Evolutionary conservation across 2,329 filamentous ascomycete species (phyloP).

Genomic region (Fusarium protoensiforme): DNA sequence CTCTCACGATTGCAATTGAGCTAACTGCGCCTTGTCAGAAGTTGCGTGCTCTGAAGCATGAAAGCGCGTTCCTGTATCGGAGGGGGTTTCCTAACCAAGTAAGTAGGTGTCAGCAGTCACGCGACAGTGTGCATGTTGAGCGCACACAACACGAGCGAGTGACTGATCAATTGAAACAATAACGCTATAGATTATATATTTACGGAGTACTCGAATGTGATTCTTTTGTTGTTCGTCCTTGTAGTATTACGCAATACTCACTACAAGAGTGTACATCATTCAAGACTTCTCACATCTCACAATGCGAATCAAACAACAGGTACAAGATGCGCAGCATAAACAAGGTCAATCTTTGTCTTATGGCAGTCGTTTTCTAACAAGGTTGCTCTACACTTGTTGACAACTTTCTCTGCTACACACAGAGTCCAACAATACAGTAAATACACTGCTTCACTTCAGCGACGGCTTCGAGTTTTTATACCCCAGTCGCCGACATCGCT

Average conservation of each 20-base stretch:
- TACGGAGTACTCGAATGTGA: neutral
- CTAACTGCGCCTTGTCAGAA: neutral
- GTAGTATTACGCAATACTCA: neutral
- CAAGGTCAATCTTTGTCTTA: neutral
- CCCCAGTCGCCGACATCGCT: constrained; percentile 21
- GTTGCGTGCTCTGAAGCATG: neutral
- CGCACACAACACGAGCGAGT: neutral
- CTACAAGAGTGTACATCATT: neutral
- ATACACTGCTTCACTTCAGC: neutral
- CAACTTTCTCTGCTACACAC: neutral
- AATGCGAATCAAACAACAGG: neutral
- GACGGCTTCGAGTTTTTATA: neutral
- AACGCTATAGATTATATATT: neutral
- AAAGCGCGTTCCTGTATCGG: neutral
- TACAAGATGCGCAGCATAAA: neutral
- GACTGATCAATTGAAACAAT: neutral
- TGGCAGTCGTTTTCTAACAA: neutral
- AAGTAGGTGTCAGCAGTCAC: neutral
- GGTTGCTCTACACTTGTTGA: neutral
- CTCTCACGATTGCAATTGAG: neutral
- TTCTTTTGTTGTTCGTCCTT: neutral
- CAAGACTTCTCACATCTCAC: neutral
- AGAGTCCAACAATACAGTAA: neutral
- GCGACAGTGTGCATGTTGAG: neutral
- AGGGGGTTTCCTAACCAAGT: neutral